phyloP scores from a whole-genome alignment of 2,329 filamentous ascomycete genomes.

The Cordyceps sp. region DNA sequence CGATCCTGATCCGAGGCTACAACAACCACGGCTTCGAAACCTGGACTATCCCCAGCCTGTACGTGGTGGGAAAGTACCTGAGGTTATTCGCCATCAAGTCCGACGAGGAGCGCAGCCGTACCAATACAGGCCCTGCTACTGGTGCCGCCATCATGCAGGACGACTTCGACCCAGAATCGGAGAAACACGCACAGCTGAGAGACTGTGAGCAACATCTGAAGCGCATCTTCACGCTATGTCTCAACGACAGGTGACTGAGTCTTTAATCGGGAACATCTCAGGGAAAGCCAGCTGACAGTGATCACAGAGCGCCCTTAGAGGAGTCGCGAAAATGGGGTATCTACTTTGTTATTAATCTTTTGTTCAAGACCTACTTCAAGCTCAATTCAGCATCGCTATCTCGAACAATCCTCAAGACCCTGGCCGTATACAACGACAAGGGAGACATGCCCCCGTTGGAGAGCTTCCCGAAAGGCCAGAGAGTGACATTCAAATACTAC shows the following conservation, averaged over 20 bases:
- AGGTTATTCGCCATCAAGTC: slow-evolving; percentile 81
- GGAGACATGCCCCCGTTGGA: slow-evolving; percentile 69
- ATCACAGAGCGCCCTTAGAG: slow-evolving; percentile 54
- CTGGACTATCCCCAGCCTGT: slow-evolving; percentile 87
- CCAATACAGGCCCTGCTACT: slow-evolving; percentile 16
- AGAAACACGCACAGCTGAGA: slow-evolving; percentile 72
- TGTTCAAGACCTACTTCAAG: slow-evolving; percentile 98
- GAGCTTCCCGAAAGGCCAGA: slow-evolving; percentile 73
- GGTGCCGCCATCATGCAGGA: slow-evolving; percentile 46
- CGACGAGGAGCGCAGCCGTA: slow-evolving; percentile 47
- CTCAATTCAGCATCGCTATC: slow-evolving; percentile 79
- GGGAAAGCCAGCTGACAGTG: not conserved
- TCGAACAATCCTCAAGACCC: slow-evolving; percentile 73
- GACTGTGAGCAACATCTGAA: slow-evolving; percentile 86
- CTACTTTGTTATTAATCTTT: slow-evolving; percentile 82
- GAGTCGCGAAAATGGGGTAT: slow-evolving; percentile 96
- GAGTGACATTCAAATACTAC: slow-evolving; percentile 94
- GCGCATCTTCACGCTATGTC: slow-evolving; percentile 76
- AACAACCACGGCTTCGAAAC: slow-evolving; percentile 59
- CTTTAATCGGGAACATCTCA: not conserved
- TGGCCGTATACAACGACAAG: slow-evolving; percentile 52
- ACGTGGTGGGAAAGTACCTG: slow-evolving; percentile 73
- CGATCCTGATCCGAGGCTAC: slow-evolving; percentile 65
- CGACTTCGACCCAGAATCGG: slow-evolving; percentile 60
- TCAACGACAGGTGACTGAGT: slow-evolving; percentile 61